A percentile compares a stretch with the other conserved stretches of the same genome.
These are phyloP conservation scores for Aspergillus piperis DNA, from an alignment of 2,329 filamentous ascomycete species.

Conservation along the genomic window DNA sequence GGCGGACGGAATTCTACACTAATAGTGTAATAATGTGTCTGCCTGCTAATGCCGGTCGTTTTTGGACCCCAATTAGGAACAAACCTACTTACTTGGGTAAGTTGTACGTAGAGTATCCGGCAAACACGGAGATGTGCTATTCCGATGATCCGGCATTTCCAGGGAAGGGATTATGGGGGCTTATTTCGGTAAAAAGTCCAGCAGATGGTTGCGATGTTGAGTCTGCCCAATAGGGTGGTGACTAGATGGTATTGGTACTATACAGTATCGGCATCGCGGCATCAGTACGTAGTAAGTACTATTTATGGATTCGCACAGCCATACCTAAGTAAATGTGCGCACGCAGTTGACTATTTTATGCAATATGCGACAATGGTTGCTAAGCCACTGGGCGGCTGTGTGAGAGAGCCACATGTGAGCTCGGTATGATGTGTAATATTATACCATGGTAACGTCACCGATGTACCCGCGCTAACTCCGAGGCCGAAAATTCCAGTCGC, in stretches of 20 bases:
- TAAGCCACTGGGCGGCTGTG: constrained; percentile 5
- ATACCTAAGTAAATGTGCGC: not conserved
- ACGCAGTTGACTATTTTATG: not conserved
- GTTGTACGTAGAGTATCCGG: not conserved
- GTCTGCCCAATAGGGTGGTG: not conserved
- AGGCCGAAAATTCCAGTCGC: not conserved
- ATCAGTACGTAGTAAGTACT: not conserved
- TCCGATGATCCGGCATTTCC: not conserved
- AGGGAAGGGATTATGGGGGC: not conserved
- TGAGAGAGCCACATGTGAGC: not conserved
- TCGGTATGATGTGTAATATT: constrained; percentile 1
- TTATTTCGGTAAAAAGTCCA: not conserved
- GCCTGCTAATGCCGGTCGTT: constrained; percentile 7
- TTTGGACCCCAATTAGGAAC: not conserved
- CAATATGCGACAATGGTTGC: not conserved
- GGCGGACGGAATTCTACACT: constrained; percentile 4
- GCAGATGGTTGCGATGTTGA: not conserved
- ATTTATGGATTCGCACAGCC: not conserved
- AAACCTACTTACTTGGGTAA: not conserved
- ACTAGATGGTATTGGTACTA: not conserved
- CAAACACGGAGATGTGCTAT: not conserved
- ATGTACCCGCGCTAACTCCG: not conserved
- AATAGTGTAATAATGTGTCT: constrained; percentile 11
- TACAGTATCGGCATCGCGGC: constrained; percentile 6
- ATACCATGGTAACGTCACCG: constrained; percentile 1